Base-by-base conservation (phyloP, 306 rosid genomes). In the Prunus kanzakura region DNA sequence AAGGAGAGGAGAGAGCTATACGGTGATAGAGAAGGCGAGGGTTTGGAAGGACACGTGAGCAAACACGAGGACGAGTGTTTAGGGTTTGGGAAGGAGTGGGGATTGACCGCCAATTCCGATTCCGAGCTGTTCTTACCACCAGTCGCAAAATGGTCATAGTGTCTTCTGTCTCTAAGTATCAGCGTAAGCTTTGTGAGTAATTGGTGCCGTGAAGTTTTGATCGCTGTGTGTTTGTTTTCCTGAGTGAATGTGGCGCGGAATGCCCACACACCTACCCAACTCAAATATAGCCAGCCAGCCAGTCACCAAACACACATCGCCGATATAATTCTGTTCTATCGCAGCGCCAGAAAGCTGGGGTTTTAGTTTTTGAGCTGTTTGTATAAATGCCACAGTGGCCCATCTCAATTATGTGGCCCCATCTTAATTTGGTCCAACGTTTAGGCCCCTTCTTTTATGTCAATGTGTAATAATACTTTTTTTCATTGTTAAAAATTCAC, bases 111-210 rank as follows among this genome's bases (percentile, higher is more conserved):
- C 82, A 83, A 8, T 76, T 12, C 22, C 67, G 29, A 14, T 11
- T 62, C 30, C 83, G 87, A 69, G 78, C 79, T 38, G 87, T 60
- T 23, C 81, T 81, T 14, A 75, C 79, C 1, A 89, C 58, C 23
- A 86, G 85, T 67, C 84, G 67, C 22, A 86, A 18, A 67, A 82
- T 30, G 23, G 82, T 77, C 98, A 91, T 90, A 29, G 22, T 64
- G 32, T 9, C 67, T 58, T 9, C 15, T 55, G 62, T 52, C 52
- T 56, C 55, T 50, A 25, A 51, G 46, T 16, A 5, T 51, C 5
- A n/a, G 35, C 29, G 19, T 51, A 56, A 45, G 68, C 8, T 38
- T 38, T 38, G 43, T 38, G 43, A 38, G 9, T 38, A 38, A 38
- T 6, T 38, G 9, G 9, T 38, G 43, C 43, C 23, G 11, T 30